Conservation (phyloP, 2,329 filamentous ascomycete species). For the Colletotrichum sp. region DNA sequence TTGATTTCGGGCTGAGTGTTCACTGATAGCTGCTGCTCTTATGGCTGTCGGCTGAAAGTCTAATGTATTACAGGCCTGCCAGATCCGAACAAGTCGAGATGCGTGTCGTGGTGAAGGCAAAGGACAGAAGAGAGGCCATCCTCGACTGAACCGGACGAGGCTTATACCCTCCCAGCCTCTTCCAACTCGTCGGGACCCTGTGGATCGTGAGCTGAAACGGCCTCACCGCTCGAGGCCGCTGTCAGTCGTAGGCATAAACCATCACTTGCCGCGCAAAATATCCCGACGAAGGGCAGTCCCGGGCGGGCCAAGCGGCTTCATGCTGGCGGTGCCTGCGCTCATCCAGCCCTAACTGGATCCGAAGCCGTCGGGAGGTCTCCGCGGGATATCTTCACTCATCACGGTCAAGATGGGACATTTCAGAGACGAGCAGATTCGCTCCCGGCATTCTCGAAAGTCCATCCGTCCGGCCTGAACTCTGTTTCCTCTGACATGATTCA, state of each 20-base stretch:
- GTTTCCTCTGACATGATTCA: background rate
- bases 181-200: background rate
- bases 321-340: background rate
- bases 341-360: background rate
- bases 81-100: background rate
- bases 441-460: background rate
- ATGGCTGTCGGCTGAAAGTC: background rate
- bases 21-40: background rate
- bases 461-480: background rate
- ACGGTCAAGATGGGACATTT: background rate
- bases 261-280: background rate
- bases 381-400: background rate
- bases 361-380: background rate
- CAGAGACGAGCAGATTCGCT: background rate
- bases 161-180: background rate
- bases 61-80: background rate
- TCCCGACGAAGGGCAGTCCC: background rate
- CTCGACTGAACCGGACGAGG: background rate
- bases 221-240: background rate
- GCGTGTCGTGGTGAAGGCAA: fast-evolving
- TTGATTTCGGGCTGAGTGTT: background rate
- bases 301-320: background rate
- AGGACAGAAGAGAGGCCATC: background rate
- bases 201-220: constrained; percentile 2
- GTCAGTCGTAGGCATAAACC: background rate